A percentile compares a stretch with the other conserved stretches of the same genome.
phyloP scores from a whole-genome alignment of 2,329 filamentous ascomycete species.

The Lizonia empirigonia region DNA sequence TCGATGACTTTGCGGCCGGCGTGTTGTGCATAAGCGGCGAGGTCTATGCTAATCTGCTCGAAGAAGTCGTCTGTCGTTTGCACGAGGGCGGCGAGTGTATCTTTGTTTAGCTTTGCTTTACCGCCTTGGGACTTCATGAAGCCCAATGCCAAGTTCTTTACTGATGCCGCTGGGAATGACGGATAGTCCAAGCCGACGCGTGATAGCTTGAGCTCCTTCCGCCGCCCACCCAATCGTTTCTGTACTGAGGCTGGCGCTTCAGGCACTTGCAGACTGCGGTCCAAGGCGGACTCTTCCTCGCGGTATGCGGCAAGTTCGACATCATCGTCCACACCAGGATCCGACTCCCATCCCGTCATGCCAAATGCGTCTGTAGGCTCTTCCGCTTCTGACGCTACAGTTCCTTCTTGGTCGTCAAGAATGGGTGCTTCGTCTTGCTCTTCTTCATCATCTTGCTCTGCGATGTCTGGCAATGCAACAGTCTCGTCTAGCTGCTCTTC shows the following conservation, averaged over 20 bases:
- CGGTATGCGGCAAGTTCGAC: constrained; percentile 42
- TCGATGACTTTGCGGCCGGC: constrained; percentile 84
- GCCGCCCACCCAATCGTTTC: constrained; percentile 32
- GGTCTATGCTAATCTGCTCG: constrained; percentile 80
- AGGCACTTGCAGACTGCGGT: constrained; percentile 42
- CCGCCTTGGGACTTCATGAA: constrained; percentile 71
- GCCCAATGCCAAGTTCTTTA: constrained; percentile 73
- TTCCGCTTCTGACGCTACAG: constrained; percentile 26
- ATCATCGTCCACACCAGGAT: constrained; percentile 32
- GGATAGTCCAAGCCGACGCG: constrained; percentile 77
- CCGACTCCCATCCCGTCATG: constrained; percentile 42
- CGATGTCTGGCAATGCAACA: constrained; percentile 2
- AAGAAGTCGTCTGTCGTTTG: constrained; percentile 92
- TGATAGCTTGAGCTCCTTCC: constrained; percentile 65
- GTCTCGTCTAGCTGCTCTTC: constrained; percentile 19
- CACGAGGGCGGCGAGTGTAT: constrained; percentile 74
- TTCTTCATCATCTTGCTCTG: constrained; percentile 9
- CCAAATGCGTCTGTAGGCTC: constrained; percentile 23
- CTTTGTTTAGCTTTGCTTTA: constrained; percentile 72
- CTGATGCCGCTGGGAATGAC: constrained; percentile 71
- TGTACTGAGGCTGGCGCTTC: constrained; percentile 21
- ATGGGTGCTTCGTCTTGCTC: constrained; percentile 10
- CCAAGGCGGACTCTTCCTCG: constrained; percentile 42
- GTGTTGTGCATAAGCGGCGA: constrained; percentile 79
- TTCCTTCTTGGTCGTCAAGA: constrained; percentile 43